Evolutionary conservation across 2,329 filamentous ascomycete species (phyloP), one percentile per base, ranked within the genome.

Genomic region (Pezicula neosporulosa): DNA sequence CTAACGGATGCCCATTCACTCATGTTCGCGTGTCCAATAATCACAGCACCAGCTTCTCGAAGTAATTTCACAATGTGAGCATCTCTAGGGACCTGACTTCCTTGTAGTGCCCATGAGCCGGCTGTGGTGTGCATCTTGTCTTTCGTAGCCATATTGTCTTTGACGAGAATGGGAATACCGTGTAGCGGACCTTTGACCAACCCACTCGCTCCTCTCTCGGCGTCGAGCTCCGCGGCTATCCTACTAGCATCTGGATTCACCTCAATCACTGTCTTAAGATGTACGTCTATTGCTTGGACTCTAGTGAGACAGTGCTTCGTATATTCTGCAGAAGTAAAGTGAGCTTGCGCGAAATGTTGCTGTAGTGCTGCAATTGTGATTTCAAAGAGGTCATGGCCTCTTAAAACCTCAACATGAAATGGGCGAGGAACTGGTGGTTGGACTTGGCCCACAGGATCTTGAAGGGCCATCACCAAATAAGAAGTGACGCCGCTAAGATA

Each of bases 11-110:
- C 82, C 83, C 83, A 89, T 63, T 89, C 77, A 1, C 76, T 82
- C 27, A 88, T 63, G 50, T 83, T 85, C 0, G 82, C 71, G 67
- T 89, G 88, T 44, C 85, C 86, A 0, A 89, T 71, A 39, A 89
- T 78, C 33, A 89, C 72, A 2, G 76, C 80, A 2, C 85, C 86
- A 2, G 82, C 80, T 51, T 77, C 69, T 50, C 84, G 74, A 5
- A 89, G 73, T 61, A 83, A 86, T 10, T 72, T 69, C 2, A 76
- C 82, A 2, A 88, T 70, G 0, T 77, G 78, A 3, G 78, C 72
- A 58, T 85, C 81, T 33, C 67, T 64, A 12, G 74, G 73, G 0
- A 78, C 72, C 51, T 73, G 75, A 9, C 79, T 73, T 3, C 78
- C 78, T 1, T 78, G 60, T 0, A 85, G 67, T 9, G 77, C 73